Evolutionary conservation across 1,284 basidiomycete species (phyloP), one percentile per base, ranked within the genome.

Genomic region (Fomitopsis betulina): DNA sequence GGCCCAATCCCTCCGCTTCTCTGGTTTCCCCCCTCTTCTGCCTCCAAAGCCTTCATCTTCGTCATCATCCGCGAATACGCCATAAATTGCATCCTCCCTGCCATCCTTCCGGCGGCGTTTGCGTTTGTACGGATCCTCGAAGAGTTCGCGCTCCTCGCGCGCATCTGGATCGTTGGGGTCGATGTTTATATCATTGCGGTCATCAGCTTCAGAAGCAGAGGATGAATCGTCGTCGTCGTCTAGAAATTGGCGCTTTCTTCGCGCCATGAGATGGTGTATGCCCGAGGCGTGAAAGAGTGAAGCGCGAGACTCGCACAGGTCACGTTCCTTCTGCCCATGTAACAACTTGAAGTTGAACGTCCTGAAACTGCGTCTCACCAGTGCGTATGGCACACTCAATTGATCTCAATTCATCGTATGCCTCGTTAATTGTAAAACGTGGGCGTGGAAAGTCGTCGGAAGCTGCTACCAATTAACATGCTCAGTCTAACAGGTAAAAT

Each of bases 11-110:
- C 72, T 80, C 66, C 72, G 78, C 71, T 76, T 79, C 62, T 65
- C 63, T 37, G 56, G 67, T 51, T 43, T 60, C 56, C 39, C 64
- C 59, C 66, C 60, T 60, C 67, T 67, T 55, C 58, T 25, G n/a
- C 65, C 60, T 39, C 69, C 68, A 53, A 68, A 73, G 38, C 67
- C 76, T 57, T 84, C 83, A 38, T 70, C 77, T 56, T 85, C 83
- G 21, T 86, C 86, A 39, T 90, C 87, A 57, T 86, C 87, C 0
- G 79, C 92, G 74, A 94, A 96, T 0, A 94, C 78, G 3, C 94
- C 94, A 67, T 96, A 94, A 57, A 90, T 80, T 1, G 88, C 88
- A 58, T 87, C 84, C 38, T 91, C 88, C 70, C 89, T 92, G 30
- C 83, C 86, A 58, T 83, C 77, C 68, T 78, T 85, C 54, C 83